Evolutionary conservation across 2,329 filamentous ascomycete genomes (phyloP).

Genomic region (Fusarium decemcellulare): DNA sequence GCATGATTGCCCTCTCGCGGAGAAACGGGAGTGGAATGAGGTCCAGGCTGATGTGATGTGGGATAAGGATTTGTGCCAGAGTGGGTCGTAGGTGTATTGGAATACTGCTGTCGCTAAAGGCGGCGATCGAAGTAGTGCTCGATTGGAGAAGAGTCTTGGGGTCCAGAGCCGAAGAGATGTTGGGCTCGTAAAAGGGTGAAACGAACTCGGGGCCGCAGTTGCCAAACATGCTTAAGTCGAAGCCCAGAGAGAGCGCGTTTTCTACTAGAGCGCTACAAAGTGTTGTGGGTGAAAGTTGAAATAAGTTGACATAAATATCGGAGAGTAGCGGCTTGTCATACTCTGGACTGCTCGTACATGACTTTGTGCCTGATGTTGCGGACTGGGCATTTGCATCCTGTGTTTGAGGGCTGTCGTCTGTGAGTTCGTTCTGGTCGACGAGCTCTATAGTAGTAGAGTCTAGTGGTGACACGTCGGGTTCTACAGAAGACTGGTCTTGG

Average conservation of each 20-base stretch:
- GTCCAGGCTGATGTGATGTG: slow-evolving; percentile 44
- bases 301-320: slow-evolving; percentile 29
- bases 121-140: neutral
- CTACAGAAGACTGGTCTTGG: neutral
- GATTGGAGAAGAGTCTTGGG: slow-evolving; percentile 19
- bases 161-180: slow-evolving; percentile 4
- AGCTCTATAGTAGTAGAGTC: too few species aligned
- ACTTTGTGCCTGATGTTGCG: neutral
- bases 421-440: neutral
- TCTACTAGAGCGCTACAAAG: slow-evolving; percentile 39
- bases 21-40: slow-evolving; percentile 45
- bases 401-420: too few species aligned
- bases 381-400: neutral
- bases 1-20: slow-evolving; percentile 45
- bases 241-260: slow-evolving; percentile 39
- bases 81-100: slow-evolving; percentile 44
- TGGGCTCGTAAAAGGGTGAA: slow-evolving; percentile 46
- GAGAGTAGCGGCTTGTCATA: neutral
- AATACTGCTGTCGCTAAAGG: slow-evolving; percentile 9
- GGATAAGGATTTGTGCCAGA: slow-evolving; percentile 44
- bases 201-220: slow-evolving; percentile 26
- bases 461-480: too few species aligned
- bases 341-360: neutral
- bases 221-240: slow-evolving; percentile 27
- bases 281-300: slow-evolving; percentile 31